These are phyloP conservation scores for Phialophora macrospora DNA, from an alignment of 2,329 filamentous ascomycete species.

Conservation along the genomic window DNA sequence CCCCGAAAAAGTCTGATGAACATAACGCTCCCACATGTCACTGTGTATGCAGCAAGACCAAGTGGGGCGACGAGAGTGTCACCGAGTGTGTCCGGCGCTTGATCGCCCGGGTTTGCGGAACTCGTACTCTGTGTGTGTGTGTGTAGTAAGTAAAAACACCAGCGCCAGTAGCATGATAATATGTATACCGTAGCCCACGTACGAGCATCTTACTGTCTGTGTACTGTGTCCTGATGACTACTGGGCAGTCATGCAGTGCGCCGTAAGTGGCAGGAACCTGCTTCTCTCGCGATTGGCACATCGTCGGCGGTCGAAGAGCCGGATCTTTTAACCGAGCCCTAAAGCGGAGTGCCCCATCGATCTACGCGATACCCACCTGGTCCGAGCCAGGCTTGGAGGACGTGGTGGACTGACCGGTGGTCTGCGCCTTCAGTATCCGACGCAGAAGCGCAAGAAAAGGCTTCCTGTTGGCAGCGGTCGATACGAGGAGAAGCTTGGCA, in stretches of 20 bases:
- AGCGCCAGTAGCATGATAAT: neutral
- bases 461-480: neutral
- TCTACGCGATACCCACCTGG: neutral
- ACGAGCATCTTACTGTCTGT: too few species aligned
- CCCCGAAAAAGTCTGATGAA: too few species aligned
- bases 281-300: neutral
- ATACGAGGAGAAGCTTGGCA: neutral
- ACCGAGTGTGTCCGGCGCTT: too few species aligned
- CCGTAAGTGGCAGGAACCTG: neutral
- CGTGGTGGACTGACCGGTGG: conserved; percentile 6
- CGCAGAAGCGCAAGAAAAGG: neutral
- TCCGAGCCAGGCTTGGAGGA: neutral
- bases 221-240: too few species aligned
- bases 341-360: neutral
- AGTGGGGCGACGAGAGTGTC: too few species aligned
- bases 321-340: neutral
- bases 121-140: too few species aligned
- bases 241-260: neutral
- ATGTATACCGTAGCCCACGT: neutral
- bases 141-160: too few species aligned
- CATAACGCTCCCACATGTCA: too few species aligned
- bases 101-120: too few species aligned
- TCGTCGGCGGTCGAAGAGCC: neutral
- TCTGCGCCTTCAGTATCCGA: neutral
- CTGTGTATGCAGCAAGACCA: too few species aligned